Conservation (phyloP, 208 protist genomes). For the Trichomonas vaginalis region DNA sequence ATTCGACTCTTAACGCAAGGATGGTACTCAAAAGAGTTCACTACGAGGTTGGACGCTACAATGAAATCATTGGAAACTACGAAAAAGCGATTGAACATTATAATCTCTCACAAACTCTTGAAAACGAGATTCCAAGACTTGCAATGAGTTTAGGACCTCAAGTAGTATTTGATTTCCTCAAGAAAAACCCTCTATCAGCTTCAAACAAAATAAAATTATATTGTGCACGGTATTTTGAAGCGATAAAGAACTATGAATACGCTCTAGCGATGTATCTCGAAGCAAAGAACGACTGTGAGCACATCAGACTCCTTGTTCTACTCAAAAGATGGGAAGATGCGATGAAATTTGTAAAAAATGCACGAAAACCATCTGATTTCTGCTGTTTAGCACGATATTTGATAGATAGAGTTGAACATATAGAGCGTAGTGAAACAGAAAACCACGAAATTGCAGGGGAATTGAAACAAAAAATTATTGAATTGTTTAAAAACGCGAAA, state of each 20-base stretch:
- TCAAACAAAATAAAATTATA: not conserved
- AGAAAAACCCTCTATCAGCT: not conserved
- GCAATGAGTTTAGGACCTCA: not conserved
- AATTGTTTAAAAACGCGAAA: not conserved
- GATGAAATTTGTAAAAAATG: not conserved
- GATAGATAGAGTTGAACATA: not conserved
- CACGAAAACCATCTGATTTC: not conserved
- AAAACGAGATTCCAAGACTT: not conserved
- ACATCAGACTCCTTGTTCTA: not conserved
- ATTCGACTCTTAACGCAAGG: not conserved
- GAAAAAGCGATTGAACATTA: not conserved
- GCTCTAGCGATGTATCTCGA: not conserved
- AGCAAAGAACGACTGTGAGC: not conserved
- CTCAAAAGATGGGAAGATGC: not conserved
- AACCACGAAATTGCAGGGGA: not conserved
- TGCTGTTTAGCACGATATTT: not conserved
- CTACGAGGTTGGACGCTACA: not conserved
- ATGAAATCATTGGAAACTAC: not conserved
- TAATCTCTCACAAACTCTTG: not conserved
- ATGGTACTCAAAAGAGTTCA: not conserved
- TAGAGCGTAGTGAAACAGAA: not conserved
- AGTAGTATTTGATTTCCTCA: not conserved
- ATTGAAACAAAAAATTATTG: not conserved
- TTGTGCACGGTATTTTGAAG: not conserved
- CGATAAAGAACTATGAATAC: not conserved